These are phyloP conservation scores for Pholiota conissans DNA, from an alignment of 768 basidiomycete species.

Conservation along the genomic window DNA sequence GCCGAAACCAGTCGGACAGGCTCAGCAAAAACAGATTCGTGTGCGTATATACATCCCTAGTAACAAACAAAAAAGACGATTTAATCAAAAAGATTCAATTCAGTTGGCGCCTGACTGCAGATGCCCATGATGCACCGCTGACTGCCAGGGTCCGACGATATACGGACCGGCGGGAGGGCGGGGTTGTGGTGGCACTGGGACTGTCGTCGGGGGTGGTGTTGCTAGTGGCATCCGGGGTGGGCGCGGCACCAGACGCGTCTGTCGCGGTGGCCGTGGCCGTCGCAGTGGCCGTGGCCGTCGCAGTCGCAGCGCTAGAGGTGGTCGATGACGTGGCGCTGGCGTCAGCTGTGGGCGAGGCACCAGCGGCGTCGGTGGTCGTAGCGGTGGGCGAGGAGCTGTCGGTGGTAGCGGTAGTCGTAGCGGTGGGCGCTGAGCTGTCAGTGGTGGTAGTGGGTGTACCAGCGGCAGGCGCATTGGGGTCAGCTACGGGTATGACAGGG, in stretches of 20 bases:
- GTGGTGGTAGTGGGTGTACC: neutral
- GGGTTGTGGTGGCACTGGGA: neutral
- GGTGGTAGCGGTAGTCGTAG: neutral
- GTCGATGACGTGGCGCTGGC: neutral
- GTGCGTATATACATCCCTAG: constrained; percentile 26
- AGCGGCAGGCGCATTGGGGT: neutral
- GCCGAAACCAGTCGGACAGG: constrained; percentile 29
- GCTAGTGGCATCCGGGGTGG: constrained; percentile 1
- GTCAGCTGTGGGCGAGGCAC: neutral
- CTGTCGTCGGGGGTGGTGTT: neutral
- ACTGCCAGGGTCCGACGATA: constrained; percentile 11
- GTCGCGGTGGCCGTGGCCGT: constrained; percentile 2
- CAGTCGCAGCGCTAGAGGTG: neutral
- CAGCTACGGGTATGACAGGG: neutral
- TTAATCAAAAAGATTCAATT: constrained; percentile 9
- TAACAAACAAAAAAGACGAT: constrained; percentile 9
- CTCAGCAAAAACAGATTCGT: constrained; percentile 18
- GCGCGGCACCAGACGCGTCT: neutral
- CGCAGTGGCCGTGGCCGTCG: constrained; percentile 3
- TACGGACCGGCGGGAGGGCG: constrained; percentile 1
- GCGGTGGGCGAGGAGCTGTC: neutral
- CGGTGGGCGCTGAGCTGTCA: constrained; percentile 3
- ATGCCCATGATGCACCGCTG: constrained; percentile 25
- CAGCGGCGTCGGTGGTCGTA: neutral
- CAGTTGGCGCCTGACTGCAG: constrained; percentile 18